These are phyloP conservation scores for Coleophoma crateriformis DNA, from an alignment of 2,329 filamentous ascomycete genomes.

Conservation along the genomic window DNA sequence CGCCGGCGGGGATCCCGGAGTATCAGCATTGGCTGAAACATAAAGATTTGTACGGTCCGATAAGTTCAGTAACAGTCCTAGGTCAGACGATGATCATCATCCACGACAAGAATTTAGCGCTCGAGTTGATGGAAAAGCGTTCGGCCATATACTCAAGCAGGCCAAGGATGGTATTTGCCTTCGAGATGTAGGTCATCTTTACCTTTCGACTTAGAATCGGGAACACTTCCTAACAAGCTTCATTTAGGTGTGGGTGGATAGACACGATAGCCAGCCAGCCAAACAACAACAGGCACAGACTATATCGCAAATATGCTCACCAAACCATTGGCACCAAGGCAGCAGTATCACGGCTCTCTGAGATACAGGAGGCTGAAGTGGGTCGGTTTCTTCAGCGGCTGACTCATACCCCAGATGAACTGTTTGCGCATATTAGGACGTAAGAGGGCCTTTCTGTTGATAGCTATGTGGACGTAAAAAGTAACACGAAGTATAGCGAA, in stretches of 20 bases:
- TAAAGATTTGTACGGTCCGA: conserved; percentile 6
- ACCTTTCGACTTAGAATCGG: too few species aligned
- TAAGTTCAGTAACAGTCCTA: conserved; percentile 33
- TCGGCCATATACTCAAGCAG: conserved; percentile 30
- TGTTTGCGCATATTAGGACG: conserved; percentile 37
- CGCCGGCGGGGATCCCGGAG: too few species aligned
- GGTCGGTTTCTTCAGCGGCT: conserved; percentile 37
- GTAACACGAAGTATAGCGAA: conserved; percentile 19
- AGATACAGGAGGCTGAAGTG: conserved; percentile 37
- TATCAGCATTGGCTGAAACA: too few species aligned
- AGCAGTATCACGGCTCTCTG: conserved; percentile 31
- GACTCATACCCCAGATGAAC: conserved; percentile 29
- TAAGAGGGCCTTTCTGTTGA: conserved; percentile 15
- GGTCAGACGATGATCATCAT: conserved; percentile 36
- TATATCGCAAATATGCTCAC: conserved; percentile 38
- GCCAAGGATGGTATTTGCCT: conserved; percentile 26
- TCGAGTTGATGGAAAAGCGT: conserved; percentile 32
- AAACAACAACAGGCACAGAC: conserved; percentile 31
- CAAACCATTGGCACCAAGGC: conserved; percentile 38
- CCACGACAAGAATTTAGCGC: conserved; percentile 29
- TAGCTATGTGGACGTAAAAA: neutral
- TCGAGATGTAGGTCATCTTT: conserved; percentile 28
- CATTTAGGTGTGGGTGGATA: conserved; percentile 31
- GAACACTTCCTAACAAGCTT: too few species aligned
- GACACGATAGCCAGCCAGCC: conserved; percentile 27